Evolutionary conservation across 2,329 filamentous ascomycete genomes (phyloP).

Genomic region (Parascedosporium putredinis): DNA sequence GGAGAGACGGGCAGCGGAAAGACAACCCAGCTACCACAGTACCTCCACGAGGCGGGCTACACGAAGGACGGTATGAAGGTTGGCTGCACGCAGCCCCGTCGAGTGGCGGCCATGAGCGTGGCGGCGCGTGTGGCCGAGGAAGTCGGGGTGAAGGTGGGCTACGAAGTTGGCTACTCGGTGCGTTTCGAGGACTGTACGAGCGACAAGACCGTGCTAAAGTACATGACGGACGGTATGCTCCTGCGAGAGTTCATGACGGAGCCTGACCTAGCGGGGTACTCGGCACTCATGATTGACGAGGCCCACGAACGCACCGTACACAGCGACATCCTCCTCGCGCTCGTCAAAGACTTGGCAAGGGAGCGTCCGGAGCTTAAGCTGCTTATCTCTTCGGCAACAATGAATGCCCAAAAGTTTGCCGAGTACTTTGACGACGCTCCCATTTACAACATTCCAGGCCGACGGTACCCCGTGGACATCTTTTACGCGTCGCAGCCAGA

Average conservation of each 20-base stretch:
- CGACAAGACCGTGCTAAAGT: slow-evolving; percentile 86
- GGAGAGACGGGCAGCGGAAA: slow-evolving; percentile 94
- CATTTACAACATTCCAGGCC: slow-evolving; percentile 89
- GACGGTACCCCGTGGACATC: slow-evolving; percentile 80
- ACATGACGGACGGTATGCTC: slow-evolving; percentile 96
- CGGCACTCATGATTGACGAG: slow-evolving; percentile 91
- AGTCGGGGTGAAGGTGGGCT: slow-evolving; percentile 78
- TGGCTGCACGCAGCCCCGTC: slow-evolving; percentile 85
- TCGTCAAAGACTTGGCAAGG: slow-evolving; percentile 80
- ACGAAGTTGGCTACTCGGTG: slow-evolving; percentile 89
- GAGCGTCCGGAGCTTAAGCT: slow-evolving; percentile 79
- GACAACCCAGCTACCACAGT: slow-evolving; percentile 90
- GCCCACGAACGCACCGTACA: slow-evolving; percentile 89
- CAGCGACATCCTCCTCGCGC: slow-evolving; percentile 78
- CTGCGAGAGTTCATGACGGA: slow-evolving; percentile 83
- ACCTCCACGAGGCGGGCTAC: slow-evolving; percentile 82
- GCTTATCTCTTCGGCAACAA: slow-evolving; percentile 86
- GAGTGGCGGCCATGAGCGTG: slow-evolving; percentile 95
- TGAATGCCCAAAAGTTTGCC: slow-evolving; percentile 88
- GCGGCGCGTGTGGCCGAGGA: slow-evolving; percentile 94
- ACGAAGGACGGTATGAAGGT: slow-evolving; percentile 77
- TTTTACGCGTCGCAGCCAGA: slow-evolving; percentile 86
- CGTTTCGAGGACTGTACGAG: slow-evolving; percentile 88
- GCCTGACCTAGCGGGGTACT: slow-evolving; percentile 72
- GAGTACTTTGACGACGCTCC: slow-evolving; percentile 86